A percentile compares a stretch with the other conserved stretches of the same genome.
Conservation (phyloP, 106 monocot genomes). For the Dioscorea dumetorum region DNA sequence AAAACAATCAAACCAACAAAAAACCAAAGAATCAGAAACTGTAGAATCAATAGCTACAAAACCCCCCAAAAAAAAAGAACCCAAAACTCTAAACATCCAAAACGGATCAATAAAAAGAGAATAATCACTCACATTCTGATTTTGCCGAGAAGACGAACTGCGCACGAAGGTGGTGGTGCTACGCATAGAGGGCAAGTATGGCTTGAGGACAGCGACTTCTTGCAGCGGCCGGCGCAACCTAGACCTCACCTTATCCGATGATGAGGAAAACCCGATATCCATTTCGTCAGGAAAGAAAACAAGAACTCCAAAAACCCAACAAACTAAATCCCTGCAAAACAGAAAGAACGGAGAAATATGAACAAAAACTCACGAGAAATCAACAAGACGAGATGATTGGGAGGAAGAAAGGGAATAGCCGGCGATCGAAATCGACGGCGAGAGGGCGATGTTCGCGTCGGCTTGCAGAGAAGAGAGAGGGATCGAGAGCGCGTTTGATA, state of each 20-base stretch:
- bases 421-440: too few relatives aligned
- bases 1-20: neutral
- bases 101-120: neutral
- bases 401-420: too few relatives aligned
- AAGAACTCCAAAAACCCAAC: neutral
- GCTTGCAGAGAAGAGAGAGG: neutral
- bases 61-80: neutral
- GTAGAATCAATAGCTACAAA: neutral
- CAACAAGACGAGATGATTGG: neutral
- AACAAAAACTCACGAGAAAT: neutral
- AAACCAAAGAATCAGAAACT: neutral
- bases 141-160: constrained; percentile 10
- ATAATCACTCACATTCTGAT: constrained; percentile 19
- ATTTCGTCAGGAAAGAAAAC: constrained; percentile 7
- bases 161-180: constrained; percentile 3
- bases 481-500: neutral
- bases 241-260: constrained; percentile 21
- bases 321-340: neutral
- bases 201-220: constrained; percentile 18
- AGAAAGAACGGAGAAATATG: neutral
- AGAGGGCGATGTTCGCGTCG: too few relatives aligned
- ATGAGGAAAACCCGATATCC: constrained; percentile 39
- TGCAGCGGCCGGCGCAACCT: constrained; percentile 22
- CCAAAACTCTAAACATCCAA: too few relatives aligned
- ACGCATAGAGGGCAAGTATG: constrained; percentile 41